phyloP scores from a whole-genome alignment of 2,329 filamentous ascomycete species.

The Colletotrichum caudatum region DNA sequence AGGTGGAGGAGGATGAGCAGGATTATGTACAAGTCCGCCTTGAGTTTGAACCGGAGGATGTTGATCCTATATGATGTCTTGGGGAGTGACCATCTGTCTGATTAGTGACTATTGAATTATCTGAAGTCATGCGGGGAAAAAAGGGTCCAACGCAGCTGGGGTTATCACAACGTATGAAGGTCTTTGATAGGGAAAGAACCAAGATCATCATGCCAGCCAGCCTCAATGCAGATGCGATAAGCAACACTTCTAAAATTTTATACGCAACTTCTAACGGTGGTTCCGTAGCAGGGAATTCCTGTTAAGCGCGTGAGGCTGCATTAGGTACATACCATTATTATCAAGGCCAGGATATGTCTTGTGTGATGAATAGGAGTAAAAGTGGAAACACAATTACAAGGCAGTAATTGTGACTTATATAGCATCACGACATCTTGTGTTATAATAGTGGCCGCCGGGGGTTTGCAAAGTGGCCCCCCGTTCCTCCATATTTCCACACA shows the following conservation, averaged over 20 bases:
- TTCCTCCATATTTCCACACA: not conserved
- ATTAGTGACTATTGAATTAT: not conserved
- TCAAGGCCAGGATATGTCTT: not conserved
- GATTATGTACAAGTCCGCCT: not conserved
- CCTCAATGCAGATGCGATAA: not conserved
- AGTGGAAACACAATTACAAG: no score
- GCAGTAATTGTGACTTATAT: no score
- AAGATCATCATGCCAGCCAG: not conserved
- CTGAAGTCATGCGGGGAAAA: no score
- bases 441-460: no score
- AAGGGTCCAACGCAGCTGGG: not conserved
- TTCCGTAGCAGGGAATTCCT: not conserved
- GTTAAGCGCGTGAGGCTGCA: no score
- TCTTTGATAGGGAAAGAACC: not conserved
- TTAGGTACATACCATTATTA: accelerated
- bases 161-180: not conserved
- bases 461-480: not conserved
- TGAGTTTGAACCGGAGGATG: not conserved
- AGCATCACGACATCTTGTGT: no score
- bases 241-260: not conserved
- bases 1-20: not conserved
- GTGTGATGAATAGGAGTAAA: no score
- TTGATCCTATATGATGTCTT: not conserved
- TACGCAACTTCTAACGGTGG: no score
- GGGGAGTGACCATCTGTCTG: not conserved